Percentiles rank a stretch among this genome's conserved stretches.
Conservation (phyloP, 2,329 filamentous ascomycete genomes). For the Domatiomyces globalis region DNA sequence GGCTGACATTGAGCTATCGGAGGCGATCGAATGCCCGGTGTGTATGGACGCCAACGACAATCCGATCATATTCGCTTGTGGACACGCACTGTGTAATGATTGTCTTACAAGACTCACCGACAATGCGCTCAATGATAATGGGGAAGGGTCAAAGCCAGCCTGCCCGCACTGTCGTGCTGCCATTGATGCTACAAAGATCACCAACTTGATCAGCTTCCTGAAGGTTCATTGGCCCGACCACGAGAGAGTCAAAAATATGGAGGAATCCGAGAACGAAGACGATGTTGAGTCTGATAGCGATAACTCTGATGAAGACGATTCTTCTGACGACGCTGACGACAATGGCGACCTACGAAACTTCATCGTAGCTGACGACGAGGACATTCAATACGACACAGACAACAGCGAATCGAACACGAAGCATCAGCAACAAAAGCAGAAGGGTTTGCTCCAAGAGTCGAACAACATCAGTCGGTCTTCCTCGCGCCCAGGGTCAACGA, state of each 20-base stretch:
- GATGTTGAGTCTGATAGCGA: conserved; percentile 22
- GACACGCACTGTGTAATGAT: conserved; percentile 63
- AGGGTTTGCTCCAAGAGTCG: not conserved
- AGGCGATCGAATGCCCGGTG: conserved; percentile 64
- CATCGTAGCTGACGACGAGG: conserved; percentile 33
- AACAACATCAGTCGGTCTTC: not conserved
- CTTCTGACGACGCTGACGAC: conserved; percentile 27
- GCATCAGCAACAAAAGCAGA: conserved; percentile 1
- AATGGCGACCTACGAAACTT: conserved; percentile 39
- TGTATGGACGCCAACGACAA: conserved; percentile 66
- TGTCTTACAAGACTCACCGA: conserved; percentile 60
- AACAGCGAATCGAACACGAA: conserved; percentile 14
- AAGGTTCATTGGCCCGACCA: conserved; percentile 52
- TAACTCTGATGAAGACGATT: conserved; percentile 12
- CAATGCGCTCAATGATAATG: conserved; percentile 43
- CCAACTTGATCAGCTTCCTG: conserved; percentile 60
- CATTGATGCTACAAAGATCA: conserved; percentile 54
- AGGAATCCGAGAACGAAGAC: conserved; percentile 28
- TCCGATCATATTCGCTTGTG: conserved; percentile 69
- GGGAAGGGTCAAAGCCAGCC: conserved; percentile 38
- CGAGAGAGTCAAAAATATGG: conserved; percentile 24
- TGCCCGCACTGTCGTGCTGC: conserved; percentile 64
- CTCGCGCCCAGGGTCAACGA: not conserved
- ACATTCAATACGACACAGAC: conserved; percentile 23
- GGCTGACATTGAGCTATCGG: conserved; percentile 22